phyloP scores from a whole-genome alignment of 352 stramenopile species.

The Elongisporangium prolatum region DNA sequence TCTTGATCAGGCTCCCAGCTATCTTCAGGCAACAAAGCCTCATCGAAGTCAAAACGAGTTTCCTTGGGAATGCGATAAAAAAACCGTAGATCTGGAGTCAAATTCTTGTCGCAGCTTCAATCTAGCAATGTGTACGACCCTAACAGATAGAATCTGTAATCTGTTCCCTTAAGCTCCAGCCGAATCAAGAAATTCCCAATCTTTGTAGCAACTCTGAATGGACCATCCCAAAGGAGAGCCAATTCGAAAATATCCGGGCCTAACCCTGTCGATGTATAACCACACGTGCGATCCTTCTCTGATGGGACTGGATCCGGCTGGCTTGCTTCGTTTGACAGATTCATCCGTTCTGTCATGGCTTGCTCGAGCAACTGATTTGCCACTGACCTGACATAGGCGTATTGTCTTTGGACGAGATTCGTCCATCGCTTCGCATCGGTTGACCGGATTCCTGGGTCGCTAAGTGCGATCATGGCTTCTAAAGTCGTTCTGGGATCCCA shows the following conservation, averaged over 20 bases:
- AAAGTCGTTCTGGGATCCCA: conserved; percentile 11
- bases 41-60: conserved; percentile 18
- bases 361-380: not conserved
- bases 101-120: conserved; percentile 11
- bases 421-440: not conserved
- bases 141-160: conserved; percentile 15
- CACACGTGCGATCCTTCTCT: conserved; percentile 12
- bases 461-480: conserved; percentile 2
- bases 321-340: not conserved
- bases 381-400: not conserved
- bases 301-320: not conserved
- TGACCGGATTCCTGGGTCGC: not conserved
- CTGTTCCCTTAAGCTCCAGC: conserved; percentile 1
- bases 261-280: conserved; percentile 20
- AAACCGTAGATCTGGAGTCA: no score
- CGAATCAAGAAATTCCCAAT: conserved; percentile 5
- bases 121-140: conserved; percentile 18
- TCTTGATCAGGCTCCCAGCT: conserved; percentile 4
- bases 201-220: conserved; percentile 14
- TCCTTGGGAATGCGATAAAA: not conserved
- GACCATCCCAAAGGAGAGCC: conserved; percentile 19
- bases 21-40: conserved; percentile 13
- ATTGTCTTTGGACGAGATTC: conserved; percentile 1
- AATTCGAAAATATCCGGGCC: conserved; percentile 7
- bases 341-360: not conserved